phyloP scores from a whole-genome alignment of 202 grass and related monocot species.

The Carex sylvatica region DNA sequence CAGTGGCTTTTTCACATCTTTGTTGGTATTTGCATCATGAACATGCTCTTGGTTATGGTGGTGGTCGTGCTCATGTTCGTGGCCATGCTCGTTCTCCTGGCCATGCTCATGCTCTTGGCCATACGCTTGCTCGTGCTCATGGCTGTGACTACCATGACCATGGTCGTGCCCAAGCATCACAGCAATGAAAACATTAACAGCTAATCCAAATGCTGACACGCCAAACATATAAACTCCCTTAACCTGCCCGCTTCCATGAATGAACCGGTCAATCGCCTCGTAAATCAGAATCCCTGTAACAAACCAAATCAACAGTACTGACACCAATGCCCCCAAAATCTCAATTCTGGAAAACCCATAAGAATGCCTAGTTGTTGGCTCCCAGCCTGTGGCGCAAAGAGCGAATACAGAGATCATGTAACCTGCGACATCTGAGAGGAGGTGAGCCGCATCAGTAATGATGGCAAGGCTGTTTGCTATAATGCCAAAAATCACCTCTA shows the following conservation, averaged over 20 bases:
- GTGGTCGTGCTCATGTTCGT: constrained; percentile 29
- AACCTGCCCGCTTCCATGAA: constrained; percentile 56
- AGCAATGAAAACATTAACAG: constrained; percentile 92
- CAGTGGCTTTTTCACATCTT: too few species aligned
- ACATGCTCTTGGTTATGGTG: neutral
- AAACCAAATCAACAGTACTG: constrained; percentile 88
- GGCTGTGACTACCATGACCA: constrained; percentile 31
- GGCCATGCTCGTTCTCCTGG: neutral
- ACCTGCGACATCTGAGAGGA: constrained; percentile 73
- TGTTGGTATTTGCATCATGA: too few species aligned
- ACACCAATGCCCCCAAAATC: constrained; percentile 83
- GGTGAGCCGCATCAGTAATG: constrained; percentile 87
- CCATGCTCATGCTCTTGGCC: constrained; percentile 33
- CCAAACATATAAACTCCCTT: constrained; percentile 86
- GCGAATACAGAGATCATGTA: constrained; percentile 88
- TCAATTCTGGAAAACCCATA: constrained; percentile 97
- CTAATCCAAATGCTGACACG: constrained; percentile 75
- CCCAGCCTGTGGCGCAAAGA: constrained; percentile 91
- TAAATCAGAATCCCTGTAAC: constrained; percentile 83
- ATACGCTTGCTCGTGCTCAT: constrained; percentile 5
- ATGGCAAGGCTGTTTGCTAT: constrained; percentile 96
- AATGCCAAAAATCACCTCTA: constrained; percentile 82
- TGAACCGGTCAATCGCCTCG: constrained; percentile 75
- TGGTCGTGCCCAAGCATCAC: constrained; percentile 86
- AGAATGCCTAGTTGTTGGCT: constrained; percentile 69